These are phyloP conservation scores for Pseudevernia furfuracea DNA, from an alignment of 495 filamentous ascomycete genomes.

Conservation along the genomic window DNA sequence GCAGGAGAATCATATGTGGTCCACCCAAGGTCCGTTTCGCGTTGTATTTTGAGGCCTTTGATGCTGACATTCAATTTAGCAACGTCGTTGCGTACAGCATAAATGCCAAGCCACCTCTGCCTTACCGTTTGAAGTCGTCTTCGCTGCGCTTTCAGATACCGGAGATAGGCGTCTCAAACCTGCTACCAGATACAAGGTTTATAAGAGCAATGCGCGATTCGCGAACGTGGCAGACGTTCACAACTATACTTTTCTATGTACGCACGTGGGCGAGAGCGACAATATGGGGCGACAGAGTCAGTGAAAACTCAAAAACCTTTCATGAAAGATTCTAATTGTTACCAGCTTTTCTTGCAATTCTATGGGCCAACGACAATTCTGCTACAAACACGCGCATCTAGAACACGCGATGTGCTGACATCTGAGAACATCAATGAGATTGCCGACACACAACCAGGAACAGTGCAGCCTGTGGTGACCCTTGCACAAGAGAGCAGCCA, in stretches of 20 bases:
- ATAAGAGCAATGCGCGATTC: conserved; percentile 61
- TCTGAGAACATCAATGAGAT: conserved; percentile 76
- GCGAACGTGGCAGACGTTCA: conserved; percentile 58
- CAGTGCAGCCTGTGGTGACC: conserved; percentile 43
- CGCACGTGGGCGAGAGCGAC: conserved; percentile 67
- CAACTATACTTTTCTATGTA: conserved; percentile 51
- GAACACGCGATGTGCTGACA: conserved; percentile 68
- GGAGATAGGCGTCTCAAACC: conserved; percentile 43
- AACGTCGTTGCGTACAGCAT: conserved; percentile 86
- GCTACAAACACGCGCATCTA: conserved; percentile 70
- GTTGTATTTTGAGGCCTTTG: neutral
- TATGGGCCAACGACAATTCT: conserved; percentile 76
- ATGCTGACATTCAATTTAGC: conserved; percentile 36
- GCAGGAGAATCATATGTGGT: conserved; percentile 79
- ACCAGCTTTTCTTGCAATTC: conserved; percentile 77
- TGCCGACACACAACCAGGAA: conserved; percentile 60
- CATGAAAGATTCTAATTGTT: conserved; percentile 9
- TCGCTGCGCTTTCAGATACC: conserved; percentile 74
- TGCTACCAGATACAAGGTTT: conserved; percentile 59
- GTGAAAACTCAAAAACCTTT: conserved; percentile 11
- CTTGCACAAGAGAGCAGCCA: conserved; percentile 22
- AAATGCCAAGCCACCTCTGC: conserved; percentile 60
- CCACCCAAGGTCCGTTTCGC: conserved; percentile 56
- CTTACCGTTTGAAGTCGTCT: conserved; percentile 77
- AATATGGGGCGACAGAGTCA: conserved; percentile 87